phyloP scores from a whole-genome alignment of 495 filamentous ascomycete genomes.

The Penicillium bovifimosum region DNA sequence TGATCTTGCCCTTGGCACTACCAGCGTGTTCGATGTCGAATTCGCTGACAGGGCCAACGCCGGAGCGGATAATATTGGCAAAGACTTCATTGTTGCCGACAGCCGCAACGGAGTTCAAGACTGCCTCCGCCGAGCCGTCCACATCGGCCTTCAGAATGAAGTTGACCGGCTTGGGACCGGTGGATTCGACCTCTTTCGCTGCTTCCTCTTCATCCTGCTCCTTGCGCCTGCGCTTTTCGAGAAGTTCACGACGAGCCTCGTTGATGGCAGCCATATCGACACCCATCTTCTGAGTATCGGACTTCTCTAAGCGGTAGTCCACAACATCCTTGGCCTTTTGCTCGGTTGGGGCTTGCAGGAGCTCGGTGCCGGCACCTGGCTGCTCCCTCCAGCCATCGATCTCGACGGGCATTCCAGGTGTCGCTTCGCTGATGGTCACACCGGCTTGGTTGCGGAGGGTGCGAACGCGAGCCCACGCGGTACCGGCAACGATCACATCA shows the following conservation, averaged over 20 bases:
- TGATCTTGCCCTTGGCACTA: slow-evolving; percentile 59
- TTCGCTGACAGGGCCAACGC: slow-evolving; percentile 73
- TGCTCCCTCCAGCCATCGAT: slow-evolving; percentile 93
- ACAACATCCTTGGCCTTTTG: slow-evolving; percentile 75
- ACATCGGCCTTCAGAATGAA: slow-evolving; percentile 94
- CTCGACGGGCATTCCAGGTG: slow-evolving; percentile 84
- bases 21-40: slow-evolving; percentile 86
- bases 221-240: slow-evolving; percentile 53
- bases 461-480: slow-evolving; percentile 76
- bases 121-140: slow-evolving; percentile 85
- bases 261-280: slow-evolving; percentile 75
- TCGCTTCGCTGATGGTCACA: slow-evolving; percentile 61
- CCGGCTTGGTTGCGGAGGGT: slow-evolving; percentile 83
- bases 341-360: slow-evolving; percentile 76
- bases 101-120: slow-evolving; percentile 63
- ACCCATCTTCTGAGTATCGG: slow-evolving; percentile 54
- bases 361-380: slow-evolving; percentile 80
- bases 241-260: slow-evolving; percentile 54
- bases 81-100: slow-evolving; percentile 80
- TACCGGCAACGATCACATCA: slow-evolving; percentile 82
- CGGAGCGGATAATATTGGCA: slow-evolving; percentile 68
- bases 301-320: slow-evolving; percentile 61
- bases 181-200: slow-evolving; percentile 24
- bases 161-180: slow-evolving; percentile 59
- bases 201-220: slow-evolving; percentile 29